Evolutionary conservation across 2,329 filamentous ascomycete genomes (phyloP), one percentile per base, ranked within the genome.

Genomic region (Trichoderma simmonsii): DNA sequence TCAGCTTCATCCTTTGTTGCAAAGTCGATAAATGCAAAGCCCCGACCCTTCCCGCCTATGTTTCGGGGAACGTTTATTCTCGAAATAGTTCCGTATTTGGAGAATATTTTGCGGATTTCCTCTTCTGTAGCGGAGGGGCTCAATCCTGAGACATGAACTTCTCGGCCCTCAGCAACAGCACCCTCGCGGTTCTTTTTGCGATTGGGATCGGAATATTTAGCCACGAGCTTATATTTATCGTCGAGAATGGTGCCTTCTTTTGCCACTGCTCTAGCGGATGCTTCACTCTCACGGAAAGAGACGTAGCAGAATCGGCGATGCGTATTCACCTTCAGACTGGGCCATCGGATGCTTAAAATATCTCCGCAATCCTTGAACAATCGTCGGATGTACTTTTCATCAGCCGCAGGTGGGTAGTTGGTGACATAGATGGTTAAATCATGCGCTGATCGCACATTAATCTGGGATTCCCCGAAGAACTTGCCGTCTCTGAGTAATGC

Each of bases 261-360:
- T 72, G 89, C 83, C 0, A 91, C 91, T 1, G 95, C 95, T 63
- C 88, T 89, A 51, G 89, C 86, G 0, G 94, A 93, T 67, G 89
- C 88, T n/a, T 86, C 86, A 3, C 87, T 82, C 36, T 90, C 89
- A 62, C 90, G 87, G 79, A 98, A 98, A n/a, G 97, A 93, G 7
- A 98, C 87, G 80, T 99, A 99, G 84, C 95, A 98, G 83, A 99
- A 99, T 28, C 96, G 92, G 36, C 96, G 93, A 76, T 93, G 91
- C 2, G 92, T 91, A 77, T 98, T 95, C 81, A 88, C 94, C 80
- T 97, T 97, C 66, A 99, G 88, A 71, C 94, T 97, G 2, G 96
- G 96, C 83, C 96, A 96, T 26, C 96, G 91, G 67, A 98, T 87
- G 77, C 91, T 93, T 70, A 97, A 86, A 70, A 99, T 91, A 57